These are phyloP conservation scores for Clavariopsis aquatica DNA, from an alignment of 495 filamentous ascomycete species.

Conservation along the genomic window DNA sequence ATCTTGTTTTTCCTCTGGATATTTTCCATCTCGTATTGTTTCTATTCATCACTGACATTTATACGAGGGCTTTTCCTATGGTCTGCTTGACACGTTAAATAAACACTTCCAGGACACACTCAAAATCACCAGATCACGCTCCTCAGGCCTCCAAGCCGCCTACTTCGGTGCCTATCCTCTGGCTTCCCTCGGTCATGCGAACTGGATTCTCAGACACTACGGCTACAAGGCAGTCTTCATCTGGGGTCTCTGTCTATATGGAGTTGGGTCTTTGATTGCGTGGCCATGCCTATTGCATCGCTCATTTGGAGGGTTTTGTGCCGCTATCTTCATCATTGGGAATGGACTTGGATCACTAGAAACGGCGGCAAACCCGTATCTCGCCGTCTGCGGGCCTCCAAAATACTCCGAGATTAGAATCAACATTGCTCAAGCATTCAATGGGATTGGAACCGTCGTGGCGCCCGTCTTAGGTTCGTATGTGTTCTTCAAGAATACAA, in stretches of 20 bases:
- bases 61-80: constrained; percentile 69
- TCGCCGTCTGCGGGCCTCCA: constrained; percentile 57
- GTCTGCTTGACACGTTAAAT: constrained; percentile 75
- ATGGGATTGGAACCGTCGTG: constrained; percentile 67
- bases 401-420: constrained; percentile 60
- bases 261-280: constrained; percentile 53
- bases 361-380: constrained; percentile 60
- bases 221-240: constrained; percentile 45
- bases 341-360: constrained; percentile 57
- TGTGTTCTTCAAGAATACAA: constrained; percentile 61
- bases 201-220: constrained; percentile 47
- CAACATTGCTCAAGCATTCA: constrained; percentile 67
- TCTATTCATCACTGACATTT: not conserved
- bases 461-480: constrained; percentile 67
- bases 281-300: constrained; percentile 57
- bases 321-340: constrained; percentile 61
- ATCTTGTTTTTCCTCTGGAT: constrained; percentile 80
- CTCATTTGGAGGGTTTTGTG: constrained; percentile 63
- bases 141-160: constrained; percentile 57
- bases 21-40: constrained; percentile 54
- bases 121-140: constrained; percentile 53
- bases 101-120: constrained; percentile 60
- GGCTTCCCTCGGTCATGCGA: constrained; percentile 62
- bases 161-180: constrained; percentile 62
- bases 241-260: constrained; percentile 43